Evolutionary conservation across 371 early-diverging fungal genomes (phyloP).

Genomic region (Lichtheimia ramosa): DNA sequence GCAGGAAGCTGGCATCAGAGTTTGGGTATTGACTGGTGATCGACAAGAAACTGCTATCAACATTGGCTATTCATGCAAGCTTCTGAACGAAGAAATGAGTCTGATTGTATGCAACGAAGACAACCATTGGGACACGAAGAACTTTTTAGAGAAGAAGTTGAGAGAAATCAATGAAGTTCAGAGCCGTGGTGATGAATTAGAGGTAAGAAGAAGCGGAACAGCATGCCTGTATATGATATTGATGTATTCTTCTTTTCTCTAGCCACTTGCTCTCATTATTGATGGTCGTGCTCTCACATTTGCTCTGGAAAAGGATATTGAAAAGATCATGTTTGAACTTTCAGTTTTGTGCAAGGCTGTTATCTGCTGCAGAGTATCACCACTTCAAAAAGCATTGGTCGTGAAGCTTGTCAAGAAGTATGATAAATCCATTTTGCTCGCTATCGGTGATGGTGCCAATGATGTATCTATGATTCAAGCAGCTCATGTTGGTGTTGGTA

Average conservation of each 20-base stretch:
- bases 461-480: conserved; percentile 98
- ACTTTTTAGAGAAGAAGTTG: conserved; percentile 74
- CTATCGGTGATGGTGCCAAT: conserved; percentile 98
- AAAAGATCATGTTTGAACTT: conserved; percentile 73
- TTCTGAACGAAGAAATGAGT: conserved; percentile 83
- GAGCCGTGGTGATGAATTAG: conserved; percentile 60
- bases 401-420: conserved; percentile 85
- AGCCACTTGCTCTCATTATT: conserved; percentile 71
- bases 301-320: conserved; percentile 71
- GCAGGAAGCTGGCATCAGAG: conserved; percentile 90
- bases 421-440: conserved; percentile 75
- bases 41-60: conserved; percentile 93
- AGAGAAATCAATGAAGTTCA: conserved; percentile 62
- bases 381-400: conserved; percentile 93
- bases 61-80: conserved; percentile 90
- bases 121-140: conserved; percentile 78
- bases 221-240: neutral
- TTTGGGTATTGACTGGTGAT: conserved; percentile 98
- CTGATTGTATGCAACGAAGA: conserved; percentile 83
- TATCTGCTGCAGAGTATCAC: conserved; percentile 92
- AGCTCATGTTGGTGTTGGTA: conserved; percentile 96
- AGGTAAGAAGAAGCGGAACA: conserved; percentile 23
- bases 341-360: conserved; percentile 84
- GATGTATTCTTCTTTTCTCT: conserved; percentile 1
- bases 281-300: conserved; percentile 72